A percentile compares a stretch with the other conserved stretches of the same genome.
Evolutionary conservation across 495 filamentous ascomycete species (phyloP).

Genomic region (Lasiosphaeris hirsuta): DNA sequence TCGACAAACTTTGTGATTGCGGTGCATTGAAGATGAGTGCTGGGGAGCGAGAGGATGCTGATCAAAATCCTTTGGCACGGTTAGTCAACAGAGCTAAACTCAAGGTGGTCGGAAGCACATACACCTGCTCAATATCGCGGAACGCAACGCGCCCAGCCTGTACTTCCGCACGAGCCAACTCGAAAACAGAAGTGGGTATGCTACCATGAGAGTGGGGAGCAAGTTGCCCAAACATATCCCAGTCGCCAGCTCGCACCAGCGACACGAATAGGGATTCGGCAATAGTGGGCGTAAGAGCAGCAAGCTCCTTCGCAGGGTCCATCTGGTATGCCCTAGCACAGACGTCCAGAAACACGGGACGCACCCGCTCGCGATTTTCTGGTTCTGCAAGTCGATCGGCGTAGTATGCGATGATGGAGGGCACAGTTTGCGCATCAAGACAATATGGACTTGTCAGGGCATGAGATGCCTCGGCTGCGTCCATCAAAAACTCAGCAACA

Average conservation of each 20-base stretch:
- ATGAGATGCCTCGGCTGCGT: background rate
- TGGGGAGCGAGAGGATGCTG: constrained; percentile 3
- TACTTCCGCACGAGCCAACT: constrained; percentile 11
- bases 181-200: constrained; percentile 10
- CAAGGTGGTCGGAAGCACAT: background rate
- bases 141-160: background rate
- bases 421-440: background rate
- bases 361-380: constrained; percentile 1
- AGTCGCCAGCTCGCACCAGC: constrained; percentile 12
- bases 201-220: constrained; percentile 2
- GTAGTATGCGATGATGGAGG: constrained; percentile 6
- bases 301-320: constrained; percentile 10
- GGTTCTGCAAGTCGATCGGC: background rate
- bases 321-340: constrained; percentile 13
- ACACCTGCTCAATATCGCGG: constrained; percentile 12
- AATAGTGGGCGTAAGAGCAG: background rate
- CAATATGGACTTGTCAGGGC: background rate
- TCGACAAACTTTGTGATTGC: background rate
- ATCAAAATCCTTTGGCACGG: background rate
- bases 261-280: constrained; percentile 11
- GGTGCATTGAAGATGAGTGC: background rate
- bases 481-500: constrained; percentile 20
- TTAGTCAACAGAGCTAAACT: background rate
- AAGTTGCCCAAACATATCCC: constrained; percentile 14
- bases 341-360: constrained; percentile 15